A percentile compares a stretch with the other conserved stretches of the same genome.
phyloP scores from a whole-genome alignment of 1,284 basidiomycete genomes.

The Porodaedalea pini region DNA sequence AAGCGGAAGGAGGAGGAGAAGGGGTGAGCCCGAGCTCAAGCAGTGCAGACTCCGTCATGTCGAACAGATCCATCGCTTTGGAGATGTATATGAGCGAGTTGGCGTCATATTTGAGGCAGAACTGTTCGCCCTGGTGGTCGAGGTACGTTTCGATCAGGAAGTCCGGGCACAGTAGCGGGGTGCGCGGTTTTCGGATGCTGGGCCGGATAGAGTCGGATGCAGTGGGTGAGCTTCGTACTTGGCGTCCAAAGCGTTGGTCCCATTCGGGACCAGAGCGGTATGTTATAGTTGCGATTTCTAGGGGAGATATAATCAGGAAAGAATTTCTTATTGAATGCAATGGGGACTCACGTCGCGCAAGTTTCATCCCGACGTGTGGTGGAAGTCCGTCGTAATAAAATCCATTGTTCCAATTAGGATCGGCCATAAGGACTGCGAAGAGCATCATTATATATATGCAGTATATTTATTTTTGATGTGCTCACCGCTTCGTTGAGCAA shows the following conservation, averaged over 20 bases:
- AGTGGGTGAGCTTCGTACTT: conserved; percentile 48
- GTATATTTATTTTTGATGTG: conserved; percentile 18
- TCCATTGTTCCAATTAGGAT: conserved; percentile 99
- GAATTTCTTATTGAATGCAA: neutral
- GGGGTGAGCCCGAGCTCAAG: conserved; percentile 55
- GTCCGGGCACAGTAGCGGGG: conserved; percentile 88
- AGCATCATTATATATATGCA: no score
- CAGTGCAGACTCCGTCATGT: conserved; percentile 84
- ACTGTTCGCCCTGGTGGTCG: conserved; percentile 96
- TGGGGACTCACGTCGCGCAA: conserved; percentile 79
- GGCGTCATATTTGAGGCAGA: conserved; percentile 98
- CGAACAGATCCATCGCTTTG: conserved; percentile 99
- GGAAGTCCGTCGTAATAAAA: conserved; percentile 96
- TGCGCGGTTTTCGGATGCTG: conserved; percentile 37
- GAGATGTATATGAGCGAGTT: conserved; percentile 98
- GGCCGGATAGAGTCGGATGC: conserved; percentile 29
- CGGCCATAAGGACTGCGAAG: conserved; percentile 87
- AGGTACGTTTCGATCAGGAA: conserved; percentile 99
- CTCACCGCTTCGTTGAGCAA: conserved; percentile 90
- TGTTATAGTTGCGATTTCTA: conserved; percentile 98
- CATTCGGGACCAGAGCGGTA: conserved; percentile 99
- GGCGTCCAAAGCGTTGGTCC: conserved; percentile 94
- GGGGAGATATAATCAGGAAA: conserved; percentile 11
- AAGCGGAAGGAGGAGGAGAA: conserved; percentile 30
- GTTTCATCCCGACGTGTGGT: conserved; percentile 97